Evolutionary conservation across 2,329 filamentous ascomycete species (phyloP).

Genomic region (Fusarium sp.): DNA sequence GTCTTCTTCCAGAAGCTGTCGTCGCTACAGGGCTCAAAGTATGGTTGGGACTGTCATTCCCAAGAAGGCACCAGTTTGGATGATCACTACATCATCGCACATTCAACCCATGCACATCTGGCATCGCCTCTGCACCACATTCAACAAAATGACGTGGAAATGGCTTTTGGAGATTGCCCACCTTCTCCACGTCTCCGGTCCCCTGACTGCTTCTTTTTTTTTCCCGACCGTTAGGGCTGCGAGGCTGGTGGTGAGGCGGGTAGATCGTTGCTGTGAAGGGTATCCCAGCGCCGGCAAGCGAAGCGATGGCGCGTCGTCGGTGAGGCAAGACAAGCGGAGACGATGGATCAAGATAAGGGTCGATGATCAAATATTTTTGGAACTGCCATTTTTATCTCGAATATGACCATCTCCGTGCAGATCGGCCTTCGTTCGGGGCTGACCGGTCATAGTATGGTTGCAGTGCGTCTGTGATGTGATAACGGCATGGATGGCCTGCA

Average conservation of each 20-base stretch:
- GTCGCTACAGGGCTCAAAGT: constrained; percentile 27
- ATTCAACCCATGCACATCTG: constrained; percentile 38
- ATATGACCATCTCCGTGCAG: constrained; percentile 19
- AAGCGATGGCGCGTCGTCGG: constrained; percentile 32
- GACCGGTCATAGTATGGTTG: constrained; percentile 15
- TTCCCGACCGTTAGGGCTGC: background rate
- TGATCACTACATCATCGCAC: constrained; percentile 43
- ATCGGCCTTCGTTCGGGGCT: constrained; percentile 1
- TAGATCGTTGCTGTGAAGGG: constrained; percentile 36
- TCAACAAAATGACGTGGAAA: constrained; percentile 8
- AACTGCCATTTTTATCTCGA: constrained; percentile 35
- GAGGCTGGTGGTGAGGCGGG: constrained; percentile 32
- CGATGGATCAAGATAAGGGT: constrained; percentile 22
- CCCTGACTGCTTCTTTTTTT: constrained; percentile 25
- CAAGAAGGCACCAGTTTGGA: constrained; percentile 30
- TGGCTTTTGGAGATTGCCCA: constrained; percentile 26
- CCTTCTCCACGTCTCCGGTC: constrained; percentile 28
- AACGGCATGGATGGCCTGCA: constrained; percentile 6
- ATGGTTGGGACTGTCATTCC: constrained; percentile 35
- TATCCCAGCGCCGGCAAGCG: constrained; percentile 25
- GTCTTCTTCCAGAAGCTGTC: constrained; percentile 37
- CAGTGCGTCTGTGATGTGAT: constrained; percentile 7
- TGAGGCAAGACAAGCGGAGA: constrained; percentile 15
- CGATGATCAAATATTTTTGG: constrained; percentile 30
- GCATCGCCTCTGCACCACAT: constrained; percentile 18